Base-by-base conservation (phyloP, 129 eudicot species). In the Tagetes patula region DNA sequence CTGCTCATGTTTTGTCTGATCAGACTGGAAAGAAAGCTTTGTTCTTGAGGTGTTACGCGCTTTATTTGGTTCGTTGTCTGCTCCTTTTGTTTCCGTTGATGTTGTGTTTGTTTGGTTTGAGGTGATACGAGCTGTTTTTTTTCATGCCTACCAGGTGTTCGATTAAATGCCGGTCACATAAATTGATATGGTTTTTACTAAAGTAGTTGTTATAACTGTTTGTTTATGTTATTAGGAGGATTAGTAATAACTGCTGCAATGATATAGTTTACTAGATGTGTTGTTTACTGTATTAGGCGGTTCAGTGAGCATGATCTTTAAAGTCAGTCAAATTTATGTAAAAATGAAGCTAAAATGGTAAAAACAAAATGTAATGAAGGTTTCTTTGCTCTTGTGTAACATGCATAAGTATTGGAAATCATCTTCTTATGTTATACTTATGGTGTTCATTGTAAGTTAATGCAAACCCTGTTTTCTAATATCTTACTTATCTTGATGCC, bases 1-100 rank as follows among this genome's bases (percentile, higher is more conserved):
- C 99, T 71, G 96, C 99, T 43, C 99, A 95, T 14, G 94, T 88
- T 43, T 96, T 95, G 34, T 79, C 88, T 53, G 96, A 95, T 38
- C 97, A 90, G 84, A 82, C 79, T 8, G 84, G 94, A 61, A 89
- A 81, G 79, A 90, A 91, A 81, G 94, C 89, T 10, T 83, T 95
- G 72, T 95, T 90, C 79, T 78, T 95, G 90, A 91, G 96, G 34
- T 95, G 94, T 77, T 91, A 88, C 67, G 91, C 97, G 7, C 96
- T 90, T 48, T 95, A 86, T 79, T 64, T 90, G 99, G 99, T 95
- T 61, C 45, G 93, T 84, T 81, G 64, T 69, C 42, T 27, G 20
- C 38, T 9, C 50, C 39, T 27, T 30, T 73, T 10, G 7, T 9
- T 54, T 54, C 13, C 0, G 9, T 70, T 6, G 32, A 69, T 6